These are phyloP conservation scores for Senna siamea DNA, from an alignment of 306 rosid species.

Conservation along the genomic window DNA sequence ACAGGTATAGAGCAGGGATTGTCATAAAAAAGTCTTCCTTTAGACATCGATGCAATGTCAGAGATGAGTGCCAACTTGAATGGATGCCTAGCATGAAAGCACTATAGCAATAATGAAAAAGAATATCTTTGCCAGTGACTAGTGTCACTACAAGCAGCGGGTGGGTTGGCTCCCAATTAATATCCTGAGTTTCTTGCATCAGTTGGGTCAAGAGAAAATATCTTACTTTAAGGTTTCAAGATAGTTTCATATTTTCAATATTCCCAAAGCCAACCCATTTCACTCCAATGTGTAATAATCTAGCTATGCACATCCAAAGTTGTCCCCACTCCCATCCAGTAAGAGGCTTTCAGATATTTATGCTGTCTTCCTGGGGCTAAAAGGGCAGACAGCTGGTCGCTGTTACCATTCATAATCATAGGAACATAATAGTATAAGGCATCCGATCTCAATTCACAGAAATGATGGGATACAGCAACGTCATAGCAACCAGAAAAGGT, in stretches of 20 bases:
- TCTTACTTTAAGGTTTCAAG: neutral
- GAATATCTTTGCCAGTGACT: neutral
- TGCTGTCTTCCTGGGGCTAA: too few relatives aligned
- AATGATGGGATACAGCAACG: too few relatives aligned
- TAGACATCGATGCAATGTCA: neutral
- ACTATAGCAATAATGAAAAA: neutral
- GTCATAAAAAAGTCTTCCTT: neutral
- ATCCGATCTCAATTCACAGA: too few relatives aligned
- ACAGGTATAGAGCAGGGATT: neutral
- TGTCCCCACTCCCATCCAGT: too few relatives aligned
- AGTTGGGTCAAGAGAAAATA: neutral
- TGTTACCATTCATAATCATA: too few relatives aligned
- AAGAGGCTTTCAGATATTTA: too few relatives aligned
- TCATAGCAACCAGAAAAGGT: too few relatives aligned
- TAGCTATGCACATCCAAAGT: too few relatives aligned
- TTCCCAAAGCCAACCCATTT: neutral
- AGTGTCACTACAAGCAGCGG: neutral
- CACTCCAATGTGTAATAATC: too few relatives aligned
- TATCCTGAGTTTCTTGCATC: too few relatives aligned
- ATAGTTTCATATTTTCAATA: conserved; percentile 10
- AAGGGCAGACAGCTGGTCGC: too few relatives aligned
- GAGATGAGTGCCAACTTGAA: neutral
- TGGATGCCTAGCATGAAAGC: neutral
- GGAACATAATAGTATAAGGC: too few relatives aligned
- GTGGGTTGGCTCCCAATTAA: neutral